Percentiles rank a stretch among this genome's conserved stretches.
Conservation (phyloP, 2,329 filamentous ascomycete genomes). For the Huntiella moniliformis region DNA sequence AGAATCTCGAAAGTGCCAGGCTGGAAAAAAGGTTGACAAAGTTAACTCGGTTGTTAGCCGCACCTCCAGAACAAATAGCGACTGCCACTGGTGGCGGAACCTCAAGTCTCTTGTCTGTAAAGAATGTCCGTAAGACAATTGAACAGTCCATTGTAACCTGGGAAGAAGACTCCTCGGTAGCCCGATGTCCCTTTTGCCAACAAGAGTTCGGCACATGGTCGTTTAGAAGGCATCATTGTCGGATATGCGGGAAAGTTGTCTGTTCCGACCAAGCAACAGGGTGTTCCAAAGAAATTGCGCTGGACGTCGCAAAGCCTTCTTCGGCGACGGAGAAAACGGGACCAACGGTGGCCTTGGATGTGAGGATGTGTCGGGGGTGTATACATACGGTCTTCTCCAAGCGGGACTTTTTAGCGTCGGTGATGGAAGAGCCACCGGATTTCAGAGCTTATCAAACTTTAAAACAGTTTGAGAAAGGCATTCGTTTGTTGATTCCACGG, state of each 20-base stretch:
- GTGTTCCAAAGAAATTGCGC: slow-evolving; percentile 67
- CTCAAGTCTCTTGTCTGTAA: slow-evolving; percentile 45
- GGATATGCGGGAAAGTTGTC: slow-evolving; percentile 81
- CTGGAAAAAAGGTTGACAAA: slow-evolving; percentile 85
- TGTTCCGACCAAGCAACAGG: slow-evolving; percentile 71
- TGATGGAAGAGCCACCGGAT: slow-evolving; percentile 50
- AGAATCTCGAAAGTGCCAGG: slow-evolving; percentile 71
- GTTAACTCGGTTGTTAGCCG: slow-evolving; percentile 65
- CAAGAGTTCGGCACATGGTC: slow-evolving; percentile 90
- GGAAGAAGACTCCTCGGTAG: slow-evolving; percentile 74
- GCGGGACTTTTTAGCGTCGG: slow-evolving; percentile 57
- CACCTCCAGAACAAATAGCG: slow-evolving; percentile 48
- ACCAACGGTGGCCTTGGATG: slow-evolving; percentile 48
- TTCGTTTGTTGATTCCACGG: slow-evolving; percentile 58
- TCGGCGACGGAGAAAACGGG: slow-evolving; percentile 25
- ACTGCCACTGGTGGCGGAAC: slow-evolving; percentile 24
- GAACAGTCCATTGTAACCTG: slow-evolving; percentile 89
- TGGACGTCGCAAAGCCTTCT: slow-evolving; percentile 47
- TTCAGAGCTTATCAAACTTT: slow-evolving; percentile 69
- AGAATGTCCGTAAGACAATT: slow-evolving; percentile 56
- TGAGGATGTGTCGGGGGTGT: slow-evolving; percentile 88
- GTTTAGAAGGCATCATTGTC: slow-evolving; percentile 83
- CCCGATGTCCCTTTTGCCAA: slow-evolving; percentile 79
- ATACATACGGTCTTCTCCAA: slow-evolving; percentile 42
- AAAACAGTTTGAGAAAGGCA: slow-evolving; percentile 72